phyloP scores from a whole-genome alignment of 192 early-diverging fungal species.

The Coemansia sp. region DNA sequence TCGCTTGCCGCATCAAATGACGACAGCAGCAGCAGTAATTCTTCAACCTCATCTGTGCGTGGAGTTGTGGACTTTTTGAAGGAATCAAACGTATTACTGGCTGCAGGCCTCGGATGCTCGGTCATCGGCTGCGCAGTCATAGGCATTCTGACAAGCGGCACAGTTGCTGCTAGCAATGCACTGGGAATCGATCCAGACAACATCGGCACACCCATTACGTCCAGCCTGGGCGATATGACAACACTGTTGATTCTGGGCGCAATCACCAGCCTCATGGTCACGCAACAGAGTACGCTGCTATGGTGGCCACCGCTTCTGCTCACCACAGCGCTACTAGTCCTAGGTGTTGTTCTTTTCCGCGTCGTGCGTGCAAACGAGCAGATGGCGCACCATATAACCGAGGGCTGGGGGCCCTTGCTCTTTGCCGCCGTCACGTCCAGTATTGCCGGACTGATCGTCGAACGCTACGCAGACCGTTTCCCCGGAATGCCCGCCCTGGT shows the following conservation, averaged over 20 bases:
- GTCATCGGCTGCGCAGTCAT: slow-evolving; percentile 70
- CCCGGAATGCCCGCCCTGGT: slow-evolving; percentile 50
- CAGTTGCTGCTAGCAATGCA: slow-evolving; percentile 63
- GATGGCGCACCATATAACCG: slow-evolving; percentile 63
- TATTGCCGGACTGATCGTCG: slow-evolving; percentile 45
- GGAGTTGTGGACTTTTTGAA: neutral
- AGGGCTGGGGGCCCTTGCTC: slow-evolving; percentile 76
- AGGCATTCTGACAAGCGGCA: slow-evolving; percentile 68
- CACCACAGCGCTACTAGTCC: slow-evolving; percentile 43
- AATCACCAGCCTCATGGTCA: slow-evolving; percentile 18
- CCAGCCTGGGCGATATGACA: slow-evolving; percentile 55
- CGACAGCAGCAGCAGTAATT: neutral
- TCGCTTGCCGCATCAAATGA: slow-evolving; percentile 10
- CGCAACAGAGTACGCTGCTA: neutral
- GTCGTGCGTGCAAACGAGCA: slow-evolving; percentile 61
- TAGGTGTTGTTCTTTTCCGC: slow-evolving; percentile 39
- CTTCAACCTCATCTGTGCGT: neutral
- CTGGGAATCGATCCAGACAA: slow-evolving; percentile 75
- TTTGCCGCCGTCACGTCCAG: slow-evolving; percentile 74
- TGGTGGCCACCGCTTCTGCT: slow-evolving; percentile 43
- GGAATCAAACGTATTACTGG: slow-evolving; percentile 55
- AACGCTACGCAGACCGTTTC: slow-evolving; percentile 24
- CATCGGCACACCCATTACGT: slow-evolving; percentile 50
- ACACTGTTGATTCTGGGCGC: slow-evolving; percentile 41
- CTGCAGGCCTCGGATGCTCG: slow-evolving; percentile 67